Evolutionary conservation across 805 yeast genomes (phyloP).

Genomic region (Metschnikowia cubensis): DNA sequence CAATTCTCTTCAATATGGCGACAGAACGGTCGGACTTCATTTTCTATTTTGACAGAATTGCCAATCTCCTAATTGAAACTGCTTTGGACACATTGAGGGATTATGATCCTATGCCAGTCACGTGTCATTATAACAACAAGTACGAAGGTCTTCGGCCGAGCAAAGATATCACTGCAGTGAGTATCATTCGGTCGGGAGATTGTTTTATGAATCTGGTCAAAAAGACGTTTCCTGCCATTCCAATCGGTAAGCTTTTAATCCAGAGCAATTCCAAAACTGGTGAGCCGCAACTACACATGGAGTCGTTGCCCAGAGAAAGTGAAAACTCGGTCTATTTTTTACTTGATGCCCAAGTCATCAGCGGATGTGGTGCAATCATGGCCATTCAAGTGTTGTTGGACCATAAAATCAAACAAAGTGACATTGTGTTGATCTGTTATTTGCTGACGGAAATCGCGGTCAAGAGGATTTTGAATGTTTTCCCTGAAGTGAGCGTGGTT

Average conservation of each 20-base stretch:
- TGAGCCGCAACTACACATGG: conserved; percentile 89
- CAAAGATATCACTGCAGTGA: conserved; percentile 64
- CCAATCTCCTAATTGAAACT: conserved; percentile 61
- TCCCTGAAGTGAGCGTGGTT: conserved; percentile 63
- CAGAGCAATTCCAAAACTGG: conserved; percentile 88
- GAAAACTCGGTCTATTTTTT: conserved; percentile 50
- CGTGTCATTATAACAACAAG: conserved; percentile 19
- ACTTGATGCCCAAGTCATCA: conserved; percentile 81
- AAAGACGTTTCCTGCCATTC: conserved; percentile 71
- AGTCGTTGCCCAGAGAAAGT: conserved; percentile 53
- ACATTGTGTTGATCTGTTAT: conserved; percentile 67
- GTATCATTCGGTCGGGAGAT: conserved; percentile 87
- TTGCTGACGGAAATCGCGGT: conserved; percentile 78
- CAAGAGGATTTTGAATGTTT: conserved; percentile 68
- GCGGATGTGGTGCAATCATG: conserved; percentile 95
- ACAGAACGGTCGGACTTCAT: conserved; percentile 74
- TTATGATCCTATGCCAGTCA: conserved; percentile 32
- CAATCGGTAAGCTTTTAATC: conserved; percentile 78
- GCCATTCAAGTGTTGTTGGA: conserved; percentile 84
- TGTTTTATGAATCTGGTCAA: conserved; percentile 80
- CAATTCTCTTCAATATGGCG: conserved; percentile 55
- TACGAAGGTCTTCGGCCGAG: conserved; percentile 40
- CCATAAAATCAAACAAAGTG: conserved; percentile 59
- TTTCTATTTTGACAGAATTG: conserved; percentile 82
- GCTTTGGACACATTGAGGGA: conserved; percentile 55